Evolutionary conservation across 83 land plant genomes (phyloP).

Genomic region (Diphasiastrum complanatum): DNA sequence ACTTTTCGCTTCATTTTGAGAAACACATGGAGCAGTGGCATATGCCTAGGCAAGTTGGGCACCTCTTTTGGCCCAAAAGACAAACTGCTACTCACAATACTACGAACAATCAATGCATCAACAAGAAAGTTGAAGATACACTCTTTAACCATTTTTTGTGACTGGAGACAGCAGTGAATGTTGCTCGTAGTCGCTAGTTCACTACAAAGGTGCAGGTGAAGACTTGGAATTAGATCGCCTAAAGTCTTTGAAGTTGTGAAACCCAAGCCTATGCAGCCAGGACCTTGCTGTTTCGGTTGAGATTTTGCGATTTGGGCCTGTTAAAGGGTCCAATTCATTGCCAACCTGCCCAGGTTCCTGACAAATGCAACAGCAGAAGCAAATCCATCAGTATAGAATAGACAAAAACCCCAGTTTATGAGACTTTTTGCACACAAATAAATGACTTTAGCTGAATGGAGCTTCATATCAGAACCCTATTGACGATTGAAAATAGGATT

Average conservation of each 20-base stretch:
- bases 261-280: constrained; percentile 22
- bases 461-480: background rate
- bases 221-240: constrained; percentile 7
- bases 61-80: too few species aligned
- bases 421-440: background rate
- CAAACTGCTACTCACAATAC: too few species aligned
- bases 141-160: too few species aligned
- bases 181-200: too few species aligned
- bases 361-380: background rate
- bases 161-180: too few species aligned
- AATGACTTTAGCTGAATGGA: background rate
- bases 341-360: background rate
- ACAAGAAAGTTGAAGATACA: too few species aligned
- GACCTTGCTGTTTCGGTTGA: constrained; percentile 21
- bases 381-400: background rate
- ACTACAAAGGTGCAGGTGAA: too few species aligned
- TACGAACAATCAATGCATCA: too few species aligned
- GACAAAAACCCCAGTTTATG: background rate
- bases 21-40: too few species aligned
- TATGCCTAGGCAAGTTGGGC: too few species aligned
- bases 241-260: constrained; percentile 23
- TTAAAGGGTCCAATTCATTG: background rate
- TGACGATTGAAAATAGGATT: background rate
- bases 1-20: too few species aligned
- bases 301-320: constrained; percentile 7